phyloP scores from a whole-genome alignment of 1,284 basidiomycete genomes.

The Marasmius tenuissimus region DNA sequence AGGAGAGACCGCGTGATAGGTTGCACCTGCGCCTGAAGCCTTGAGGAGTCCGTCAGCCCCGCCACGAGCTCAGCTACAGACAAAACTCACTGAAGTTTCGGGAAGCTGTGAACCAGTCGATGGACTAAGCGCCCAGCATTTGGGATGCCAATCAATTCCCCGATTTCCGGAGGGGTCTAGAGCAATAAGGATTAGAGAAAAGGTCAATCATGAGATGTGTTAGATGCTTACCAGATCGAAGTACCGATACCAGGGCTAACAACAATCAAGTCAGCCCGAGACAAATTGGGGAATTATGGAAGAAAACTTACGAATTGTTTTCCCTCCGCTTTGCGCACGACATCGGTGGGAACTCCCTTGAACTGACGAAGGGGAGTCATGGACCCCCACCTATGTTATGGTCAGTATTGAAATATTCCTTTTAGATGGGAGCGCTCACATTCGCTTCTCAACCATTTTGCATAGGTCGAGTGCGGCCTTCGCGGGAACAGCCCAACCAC shows the following conservation, averaged over 20 bases:
- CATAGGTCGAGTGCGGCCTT: constrained; percentile 91
- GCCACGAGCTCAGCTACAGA: constrained; percentile 1
- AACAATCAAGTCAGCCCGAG: background rate
- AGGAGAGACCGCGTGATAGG: constrained; percentile 90
- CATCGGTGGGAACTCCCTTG: constrained; percentile 84
- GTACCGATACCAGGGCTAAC: constrained; percentile 92
- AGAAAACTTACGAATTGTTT: constrained; percentile 85
- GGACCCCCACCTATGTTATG: constrained; percentile 78
- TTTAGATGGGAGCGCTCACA: constrained; percentile 46
- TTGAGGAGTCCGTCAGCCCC: constrained; percentile 30
- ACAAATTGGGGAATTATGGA: background rate
- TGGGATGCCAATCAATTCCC: constrained; percentile 92
- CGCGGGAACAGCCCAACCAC: constrained; percentile 96
- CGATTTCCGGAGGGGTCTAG: constrained; percentile 78
- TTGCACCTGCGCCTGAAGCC: constrained; percentile 90
- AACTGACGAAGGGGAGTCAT: constrained; percentile 98
- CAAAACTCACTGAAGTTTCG: constrained; percentile 79
- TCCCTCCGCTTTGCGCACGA: constrained; percentile 91
- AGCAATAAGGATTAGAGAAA: background rate
- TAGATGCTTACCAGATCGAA: constrained; percentile 71
- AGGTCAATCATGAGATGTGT: constrained; percentile 5
- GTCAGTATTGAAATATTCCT: background rate
- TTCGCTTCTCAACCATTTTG: constrained; percentile 94
- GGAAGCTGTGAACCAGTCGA: constrained; percentile 95
- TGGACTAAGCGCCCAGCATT: constrained; percentile 92